These are phyloP conservation scores for Bruguiera gymnorhiza DNA, from an alignment of 345 rosid genomes.

Conservation along the genomic window DNA sequence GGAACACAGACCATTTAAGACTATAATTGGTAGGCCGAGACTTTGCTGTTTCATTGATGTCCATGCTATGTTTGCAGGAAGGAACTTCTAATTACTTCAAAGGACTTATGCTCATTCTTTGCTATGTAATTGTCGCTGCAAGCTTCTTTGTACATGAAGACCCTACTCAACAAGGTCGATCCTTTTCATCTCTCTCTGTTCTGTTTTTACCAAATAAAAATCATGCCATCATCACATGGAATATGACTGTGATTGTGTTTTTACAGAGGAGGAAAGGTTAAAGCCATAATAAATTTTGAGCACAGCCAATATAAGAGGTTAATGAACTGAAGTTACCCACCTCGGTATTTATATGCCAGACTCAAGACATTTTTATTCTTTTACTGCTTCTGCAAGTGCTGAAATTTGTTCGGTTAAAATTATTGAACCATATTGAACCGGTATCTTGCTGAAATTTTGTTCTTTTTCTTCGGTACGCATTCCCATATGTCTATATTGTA, in stretches of 20 bases:
- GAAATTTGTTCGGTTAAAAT: constrained; percentile 5
- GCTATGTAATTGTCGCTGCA: constrained; percentile 68
- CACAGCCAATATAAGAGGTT: neutral
- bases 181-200: neutral
- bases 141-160: constrained; percentile 84
- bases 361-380: neutral
- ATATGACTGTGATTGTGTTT: constrained; percentile 10
- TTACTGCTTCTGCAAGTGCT: neutral
- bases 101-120: constrained; percentile 79
- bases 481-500: constrained; percentile 3
- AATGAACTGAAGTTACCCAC: constrained; percentile 9
- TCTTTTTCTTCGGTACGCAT: neutral
- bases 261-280: constrained; percentile 25
- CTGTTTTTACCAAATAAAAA: no score
- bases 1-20: no score
- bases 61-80: constrained; percentile 42
- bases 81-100: constrained; percentile 83
- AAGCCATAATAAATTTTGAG: constrained; percentile 14
- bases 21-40: no score
- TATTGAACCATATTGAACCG: constrained; percentile 6
- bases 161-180: constrained; percentile 17
- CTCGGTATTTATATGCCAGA: constrained; percentile 16
- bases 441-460: constrained; percentile 13
- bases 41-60: no score
- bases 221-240: neutral